Conservation (phyloP, 2,329 filamentous ascomycete species). For the Ceratocystis cacaofunesta region DNA sequence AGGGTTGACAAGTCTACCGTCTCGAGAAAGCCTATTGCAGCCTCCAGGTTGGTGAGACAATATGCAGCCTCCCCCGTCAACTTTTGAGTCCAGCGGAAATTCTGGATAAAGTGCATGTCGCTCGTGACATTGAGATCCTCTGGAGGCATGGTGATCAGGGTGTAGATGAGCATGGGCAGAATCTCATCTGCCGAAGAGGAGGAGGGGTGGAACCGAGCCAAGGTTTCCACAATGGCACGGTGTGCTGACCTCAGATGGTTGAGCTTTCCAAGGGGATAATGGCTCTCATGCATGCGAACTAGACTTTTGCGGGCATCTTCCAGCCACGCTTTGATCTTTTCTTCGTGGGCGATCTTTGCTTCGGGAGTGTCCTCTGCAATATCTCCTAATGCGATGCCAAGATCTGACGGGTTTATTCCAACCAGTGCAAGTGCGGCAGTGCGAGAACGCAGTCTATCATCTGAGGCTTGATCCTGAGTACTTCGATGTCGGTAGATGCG, state of each 20-base stretch:
- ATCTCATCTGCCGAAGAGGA: constrained; percentile 94
- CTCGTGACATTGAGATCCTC: constrained; percentile 81
- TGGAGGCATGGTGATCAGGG: constrained; percentile 77
- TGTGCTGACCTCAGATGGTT: constrained; percentile 78
- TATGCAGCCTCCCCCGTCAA: constrained; percentile 91
- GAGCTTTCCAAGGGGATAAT: constrained; percentile 81
- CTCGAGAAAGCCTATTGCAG: constrained; percentile 83
- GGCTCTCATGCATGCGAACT: constrained; percentile 68
- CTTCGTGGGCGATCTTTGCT: constrained; percentile 42
- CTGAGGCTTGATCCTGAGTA: constrained; percentile 85
- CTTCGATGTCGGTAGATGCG: constrained; percentile 82
- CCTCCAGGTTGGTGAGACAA: constrained; percentile 89
- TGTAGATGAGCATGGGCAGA: constrained; percentile 90
- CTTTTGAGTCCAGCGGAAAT: constrained; percentile 73
- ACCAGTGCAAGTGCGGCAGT: constrained; percentile 83
- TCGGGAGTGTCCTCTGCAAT: constrained; percentile 30
- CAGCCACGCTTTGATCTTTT: constrained; percentile 59
- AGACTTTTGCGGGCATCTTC: constrained; percentile 53
- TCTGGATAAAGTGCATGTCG: constrained; percentile 86
- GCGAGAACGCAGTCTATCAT: constrained; percentile 87
- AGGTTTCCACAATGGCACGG: constrained; percentile 84
- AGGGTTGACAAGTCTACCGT: constrained; percentile 88
- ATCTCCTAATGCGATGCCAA: constrained; percentile 60
- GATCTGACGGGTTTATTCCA: constrained; percentile 72
- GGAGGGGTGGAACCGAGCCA: constrained; percentile 45